phyloP scores from a whole-genome alignment of 78 protist genomes.

The Planoprotostelium fungivorum region DNA sequence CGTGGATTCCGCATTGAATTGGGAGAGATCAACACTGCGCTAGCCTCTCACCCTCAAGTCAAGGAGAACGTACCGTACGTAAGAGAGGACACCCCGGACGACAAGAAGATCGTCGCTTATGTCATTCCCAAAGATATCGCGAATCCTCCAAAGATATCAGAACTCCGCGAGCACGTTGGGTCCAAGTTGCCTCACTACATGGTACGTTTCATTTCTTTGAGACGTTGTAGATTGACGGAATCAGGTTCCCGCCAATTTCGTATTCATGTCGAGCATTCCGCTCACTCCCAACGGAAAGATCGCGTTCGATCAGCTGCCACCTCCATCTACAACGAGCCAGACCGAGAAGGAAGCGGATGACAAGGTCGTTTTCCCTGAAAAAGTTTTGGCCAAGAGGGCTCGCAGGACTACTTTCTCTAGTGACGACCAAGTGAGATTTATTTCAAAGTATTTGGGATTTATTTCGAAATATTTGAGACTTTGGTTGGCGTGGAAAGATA shows the following conservation, averaged over 20 bases:
- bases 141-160: not conserved
- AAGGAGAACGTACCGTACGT: conserved; percentile 65
- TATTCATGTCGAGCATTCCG: conserved; percentile 41
- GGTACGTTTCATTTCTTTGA: too few relatives aligned
- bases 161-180: conserved; percentile 19
- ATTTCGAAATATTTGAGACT: not conserved
- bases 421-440: not conserved
- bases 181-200: conserved; percentile 60
- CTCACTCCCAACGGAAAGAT: conserved; percentile 76
- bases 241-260: conserved; percentile 29
- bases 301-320: conserved; percentile 10
- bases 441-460: not conserved
- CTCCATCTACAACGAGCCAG: conserved; percentile 7
- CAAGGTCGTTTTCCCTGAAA: conserved; percentile 3
- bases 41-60: conserved; percentile 18
- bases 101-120: conserved; percentile 48
- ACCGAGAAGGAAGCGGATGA: too few relatives aligned
- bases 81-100: conserved; percentile 30
- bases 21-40: conserved; percentile 57
- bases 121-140: conserved; percentile 29
- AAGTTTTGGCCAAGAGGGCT: not conserved
- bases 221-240: not conserved
- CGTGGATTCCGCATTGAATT: conserved; percentile 78
- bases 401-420: not conserved
- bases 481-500: not conserved